Percentiles rank a stretch among this genome's conserved stretches.
Evolutionary conservation across 2,329 filamentous ascomycete species (phyloP).

Genomic region (Fusarium tanahbumbuense): DNA sequence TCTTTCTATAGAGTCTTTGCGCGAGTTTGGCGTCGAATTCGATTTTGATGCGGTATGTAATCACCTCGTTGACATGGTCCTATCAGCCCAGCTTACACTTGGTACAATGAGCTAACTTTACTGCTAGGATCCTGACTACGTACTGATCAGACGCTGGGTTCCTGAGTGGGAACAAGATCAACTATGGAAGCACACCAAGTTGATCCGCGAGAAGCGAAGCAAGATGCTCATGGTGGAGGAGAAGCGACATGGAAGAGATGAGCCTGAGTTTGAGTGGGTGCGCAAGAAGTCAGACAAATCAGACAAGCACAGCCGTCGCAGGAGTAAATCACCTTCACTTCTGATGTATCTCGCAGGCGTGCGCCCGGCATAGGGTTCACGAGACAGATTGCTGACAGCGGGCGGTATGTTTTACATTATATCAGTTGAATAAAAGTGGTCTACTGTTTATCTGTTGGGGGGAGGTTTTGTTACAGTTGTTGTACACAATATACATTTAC

Average conservation of each 20-base stretch:
- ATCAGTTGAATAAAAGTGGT: constrained; percentile 10
- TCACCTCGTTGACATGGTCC: not conserved
- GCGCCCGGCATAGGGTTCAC: constrained; percentile 52
- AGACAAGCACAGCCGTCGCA: constrained; percentile 61
- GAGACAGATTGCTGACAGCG: not conserved
- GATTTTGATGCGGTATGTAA: constrained; percentile 66
- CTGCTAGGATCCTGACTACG: constrained; percentile 71
- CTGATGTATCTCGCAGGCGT: constrained; percentile 69
- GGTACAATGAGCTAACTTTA: constrained; percentile 48
- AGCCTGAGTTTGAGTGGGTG: constrained; percentile 66
- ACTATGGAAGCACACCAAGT: constrained; percentile 77
- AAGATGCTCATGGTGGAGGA: constrained; percentile 63
- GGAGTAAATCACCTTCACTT: constrained; percentile 67
- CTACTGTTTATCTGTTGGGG: constrained; percentile 29
- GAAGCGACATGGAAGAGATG: constrained; percentile 55
- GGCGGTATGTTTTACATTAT: constrained; percentile 13
- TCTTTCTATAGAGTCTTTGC: constrained; percentile 71
- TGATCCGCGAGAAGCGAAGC: constrained; percentile 67
- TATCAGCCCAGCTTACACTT: not conserved
- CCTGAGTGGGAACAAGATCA: constrained; percentile 76
- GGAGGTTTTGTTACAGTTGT: constrained; percentile 42
- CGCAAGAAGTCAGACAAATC: constrained; percentile 60
- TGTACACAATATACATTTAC: constrained; percentile 36
- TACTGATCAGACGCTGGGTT: constrained; percentile 80
- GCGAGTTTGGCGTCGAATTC: constrained; percentile 66